phyloP scores from a whole-genome alignment of 306 rosid species.

The Cicer judaicum region DNA sequence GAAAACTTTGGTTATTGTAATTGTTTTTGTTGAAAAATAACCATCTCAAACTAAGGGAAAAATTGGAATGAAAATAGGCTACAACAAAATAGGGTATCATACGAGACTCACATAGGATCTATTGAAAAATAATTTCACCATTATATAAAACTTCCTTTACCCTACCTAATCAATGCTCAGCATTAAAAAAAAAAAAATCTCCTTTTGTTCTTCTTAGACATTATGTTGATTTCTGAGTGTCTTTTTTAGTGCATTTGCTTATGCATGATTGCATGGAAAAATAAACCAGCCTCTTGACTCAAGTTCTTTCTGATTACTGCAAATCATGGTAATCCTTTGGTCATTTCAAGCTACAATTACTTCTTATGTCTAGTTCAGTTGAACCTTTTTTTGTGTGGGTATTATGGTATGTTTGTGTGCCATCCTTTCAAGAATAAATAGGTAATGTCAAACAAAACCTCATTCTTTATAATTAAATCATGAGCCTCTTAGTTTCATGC shows the following conservation, averaged over 20 bases:
- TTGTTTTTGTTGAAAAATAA: too few species aligned
- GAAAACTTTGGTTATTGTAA: too few species aligned
- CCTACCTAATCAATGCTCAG: not conserved
- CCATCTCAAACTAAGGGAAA: too few species aligned
- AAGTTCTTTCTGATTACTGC: not conserved
- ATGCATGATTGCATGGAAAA: slow-evolving; percentile 12
- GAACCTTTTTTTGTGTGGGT: not conserved
- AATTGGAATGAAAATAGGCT: too few species aligned
- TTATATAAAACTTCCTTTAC: not conserved
- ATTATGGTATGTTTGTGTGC: not conserved
- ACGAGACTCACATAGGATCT: not conserved
- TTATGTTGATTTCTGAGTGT: slow-evolving; percentile 19
- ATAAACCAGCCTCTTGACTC: not conserved
- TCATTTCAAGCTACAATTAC: slow-evolving; percentile 1
- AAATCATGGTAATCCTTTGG: slow-evolving; percentile 7
- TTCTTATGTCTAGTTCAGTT: not conserved
- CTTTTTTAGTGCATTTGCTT: not conserved
- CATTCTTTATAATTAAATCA: slow-evolving; percentile 1
- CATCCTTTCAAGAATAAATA: slow-evolving; percentile 19
- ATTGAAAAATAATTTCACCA: not conserved
- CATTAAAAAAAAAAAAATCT: not conserved
- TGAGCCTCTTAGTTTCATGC: slow-evolving; percentile 2
- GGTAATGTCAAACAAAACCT: not conserved
- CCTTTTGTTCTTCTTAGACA: slow-evolving; percentile 3
- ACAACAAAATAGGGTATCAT: not conserved